phyloP scores from a whole-genome alignment of 225 moss, liverwort and hornwort genomes.

The Thuidium tamariscinum region DNA sequence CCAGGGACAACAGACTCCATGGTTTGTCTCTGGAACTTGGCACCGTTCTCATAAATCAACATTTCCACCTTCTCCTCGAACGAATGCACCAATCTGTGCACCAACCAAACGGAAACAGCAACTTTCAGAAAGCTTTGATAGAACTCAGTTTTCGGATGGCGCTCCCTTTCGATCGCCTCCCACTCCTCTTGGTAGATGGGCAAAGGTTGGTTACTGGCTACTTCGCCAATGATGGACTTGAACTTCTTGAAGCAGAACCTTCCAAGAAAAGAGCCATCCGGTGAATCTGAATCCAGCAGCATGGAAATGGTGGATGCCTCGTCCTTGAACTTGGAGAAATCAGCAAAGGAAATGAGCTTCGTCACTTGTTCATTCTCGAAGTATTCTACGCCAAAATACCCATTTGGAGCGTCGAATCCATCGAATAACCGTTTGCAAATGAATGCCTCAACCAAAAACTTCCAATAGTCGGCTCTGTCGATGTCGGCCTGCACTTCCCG shows the following conservation, averaged over 20 bases:
- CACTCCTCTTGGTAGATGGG: background rate
- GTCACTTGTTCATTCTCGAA: background rate
- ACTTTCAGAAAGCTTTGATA: conserved; percentile 18
- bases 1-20: conserved; percentile 14
- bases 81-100: conserved; percentile 6
- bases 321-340: conserved; percentile 7
- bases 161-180: background rate
- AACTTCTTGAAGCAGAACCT: conserved; percentile 25
- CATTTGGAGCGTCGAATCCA: background rate
- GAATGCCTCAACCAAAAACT: conserved; percentile 15
- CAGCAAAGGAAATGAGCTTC: background rate
- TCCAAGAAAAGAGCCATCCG: background rate
- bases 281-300: background rate
- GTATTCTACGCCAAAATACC: background rate
- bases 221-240: background rate
- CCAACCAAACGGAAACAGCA: conserved; percentile 22
- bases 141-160: conserved; percentile 2
- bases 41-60: background rate
- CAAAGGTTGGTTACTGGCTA: background rate
- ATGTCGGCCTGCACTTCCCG: background rate
- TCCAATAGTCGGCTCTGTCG: background rate
- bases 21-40: background rate
- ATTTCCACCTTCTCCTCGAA: background rate
- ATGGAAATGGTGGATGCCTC: background rate
- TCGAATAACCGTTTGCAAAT: conserved; percentile 5